Evolutionary conservation across 2,329 filamentous ascomycete species (phyloP).

Genomic region (Trichoderma sp.): DNA sequence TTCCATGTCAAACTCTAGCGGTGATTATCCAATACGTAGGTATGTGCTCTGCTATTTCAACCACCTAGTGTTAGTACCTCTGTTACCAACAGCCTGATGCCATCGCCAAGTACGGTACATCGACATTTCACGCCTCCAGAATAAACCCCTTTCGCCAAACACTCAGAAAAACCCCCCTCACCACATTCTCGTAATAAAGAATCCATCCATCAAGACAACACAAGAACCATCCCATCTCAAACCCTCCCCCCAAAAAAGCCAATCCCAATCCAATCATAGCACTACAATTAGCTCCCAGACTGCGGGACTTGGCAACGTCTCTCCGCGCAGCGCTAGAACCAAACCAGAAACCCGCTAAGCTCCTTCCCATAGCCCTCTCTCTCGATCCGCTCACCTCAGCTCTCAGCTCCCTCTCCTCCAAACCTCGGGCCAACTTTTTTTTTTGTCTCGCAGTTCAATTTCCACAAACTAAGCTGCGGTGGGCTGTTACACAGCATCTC

Average conservation of each 20-base stretch:
- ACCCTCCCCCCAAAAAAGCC: neutral
- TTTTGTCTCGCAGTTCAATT: neutral
- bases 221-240: neutral
- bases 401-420: neutral
- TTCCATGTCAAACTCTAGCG: no score
- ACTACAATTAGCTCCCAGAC: no score
- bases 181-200: neutral
- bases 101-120: neutral
- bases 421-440: neutral
- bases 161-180: neutral
- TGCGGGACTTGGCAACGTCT: neutral
- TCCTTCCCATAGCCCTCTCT: neutral
- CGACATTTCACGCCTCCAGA: no score
- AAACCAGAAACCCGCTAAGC: slow-evolving; percentile 8
- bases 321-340: slow-evolving; percentile 16
- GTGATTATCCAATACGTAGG: no score
- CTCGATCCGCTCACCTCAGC: neutral
- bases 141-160: neutral
- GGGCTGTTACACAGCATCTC: neutral
- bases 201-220: neutral
- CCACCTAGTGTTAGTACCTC: neutral
- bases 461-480: neutral
- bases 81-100: neutral
- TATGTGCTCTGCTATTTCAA: no score
- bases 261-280: neutral